phyloP scores from a whole-genome alignment of 2,329 filamentous ascomycete genomes.

The Elsinoe australis region DNA sequence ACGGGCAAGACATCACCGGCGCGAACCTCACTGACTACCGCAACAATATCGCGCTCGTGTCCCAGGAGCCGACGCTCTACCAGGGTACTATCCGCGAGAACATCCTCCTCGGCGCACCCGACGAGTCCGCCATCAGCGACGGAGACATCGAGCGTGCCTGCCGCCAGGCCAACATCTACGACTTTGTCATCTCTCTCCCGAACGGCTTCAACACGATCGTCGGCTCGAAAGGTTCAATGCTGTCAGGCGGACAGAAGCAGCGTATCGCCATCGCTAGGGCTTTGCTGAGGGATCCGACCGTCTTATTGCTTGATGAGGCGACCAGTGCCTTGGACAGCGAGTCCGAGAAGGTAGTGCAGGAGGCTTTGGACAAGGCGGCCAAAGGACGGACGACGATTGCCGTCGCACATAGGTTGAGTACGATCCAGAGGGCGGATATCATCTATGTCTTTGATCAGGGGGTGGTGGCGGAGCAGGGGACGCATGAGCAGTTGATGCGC shows the following conservation, averaged over 20 bases:
- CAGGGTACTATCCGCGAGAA: constrained; percentile 89
- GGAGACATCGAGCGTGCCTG: constrained; percentile 69
- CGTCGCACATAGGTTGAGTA: constrained; percentile 83
- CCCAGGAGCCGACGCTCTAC: constrained; percentile 90
- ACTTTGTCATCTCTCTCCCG: constrained; percentile 79
- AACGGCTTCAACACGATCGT: constrained; percentile 72
- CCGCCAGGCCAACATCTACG: constrained; percentile 84
- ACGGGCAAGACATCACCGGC: constrained; percentile 70
- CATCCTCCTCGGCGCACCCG: constrained; percentile 64
- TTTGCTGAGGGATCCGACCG: constrained; percentile 80
- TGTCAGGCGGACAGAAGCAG: constrained; percentile 91
- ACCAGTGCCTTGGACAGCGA: constrained; percentile 61
- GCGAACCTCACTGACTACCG: constrained; percentile 85
- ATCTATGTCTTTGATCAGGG: constrained; percentile 97
- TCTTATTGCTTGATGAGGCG: constrained; percentile 76
- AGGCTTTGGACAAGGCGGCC: constrained; percentile 71
- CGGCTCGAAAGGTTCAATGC: constrained; percentile 74
- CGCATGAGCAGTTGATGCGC: constrained; percentile 53
- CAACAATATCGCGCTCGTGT: constrained; percentile 74
- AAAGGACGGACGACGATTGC: constrained; percentile 72
- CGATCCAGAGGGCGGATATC: constrained; percentile 87
- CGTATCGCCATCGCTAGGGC: constrained; percentile 89
- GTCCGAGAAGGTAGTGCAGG: constrained; percentile 72
- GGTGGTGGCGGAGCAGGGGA: constrained; percentile 74
- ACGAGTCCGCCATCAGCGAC: constrained; percentile 59